A percentile compares a stretch with the other conserved stretches of the same genome.
phyloP scores from a whole-genome alignment of 768 basidiomycete species.

The Lactifluus subvellereus region DNA sequence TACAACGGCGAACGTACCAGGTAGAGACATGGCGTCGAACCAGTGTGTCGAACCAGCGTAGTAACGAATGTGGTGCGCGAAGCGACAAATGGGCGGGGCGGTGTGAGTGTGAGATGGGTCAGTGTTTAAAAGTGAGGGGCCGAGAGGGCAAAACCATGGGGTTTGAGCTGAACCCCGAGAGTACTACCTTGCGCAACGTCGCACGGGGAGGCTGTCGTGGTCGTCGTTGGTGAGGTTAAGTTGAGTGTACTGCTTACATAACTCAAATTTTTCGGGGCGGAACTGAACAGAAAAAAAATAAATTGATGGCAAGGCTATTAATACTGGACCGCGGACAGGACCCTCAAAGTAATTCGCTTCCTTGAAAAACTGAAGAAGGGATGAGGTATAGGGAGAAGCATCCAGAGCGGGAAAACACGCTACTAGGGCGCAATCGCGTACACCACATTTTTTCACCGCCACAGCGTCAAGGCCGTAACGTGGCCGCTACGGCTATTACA shows the following conservation, averaged over 20 bases:
- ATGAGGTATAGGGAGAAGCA: neutral
- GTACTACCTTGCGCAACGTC: neutral
- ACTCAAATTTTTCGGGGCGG: neutral
- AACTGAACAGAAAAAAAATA: neutral
- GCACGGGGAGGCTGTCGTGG: neutral
- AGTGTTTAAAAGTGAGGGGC: neutral
- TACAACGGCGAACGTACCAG: conserved; percentile 2
- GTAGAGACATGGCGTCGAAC: conserved; percentile 2
- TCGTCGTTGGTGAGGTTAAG: conserved; percentile 12
- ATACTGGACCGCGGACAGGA: neutral
- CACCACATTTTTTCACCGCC: neutral
- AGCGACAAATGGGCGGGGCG: neutral
- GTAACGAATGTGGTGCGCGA: conserved; percentile 15
- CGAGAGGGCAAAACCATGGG: conserved; percentile 5
- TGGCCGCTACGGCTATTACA: neutral
- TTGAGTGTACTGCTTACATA: conserved; percentile 12
- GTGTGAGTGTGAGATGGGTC: neutral
- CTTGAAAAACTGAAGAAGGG: neutral
- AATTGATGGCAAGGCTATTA: neutral
- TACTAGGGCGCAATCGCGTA: neutral
- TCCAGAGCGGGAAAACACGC: neutral
- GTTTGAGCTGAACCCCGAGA: neutral
- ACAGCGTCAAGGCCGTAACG: neutral
- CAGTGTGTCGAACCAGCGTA: neutral
- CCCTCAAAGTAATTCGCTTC: neutral